phyloP scores from a whole-genome alignment of 441 rosid genomes.

The Jatropha podagrica region DNA sequence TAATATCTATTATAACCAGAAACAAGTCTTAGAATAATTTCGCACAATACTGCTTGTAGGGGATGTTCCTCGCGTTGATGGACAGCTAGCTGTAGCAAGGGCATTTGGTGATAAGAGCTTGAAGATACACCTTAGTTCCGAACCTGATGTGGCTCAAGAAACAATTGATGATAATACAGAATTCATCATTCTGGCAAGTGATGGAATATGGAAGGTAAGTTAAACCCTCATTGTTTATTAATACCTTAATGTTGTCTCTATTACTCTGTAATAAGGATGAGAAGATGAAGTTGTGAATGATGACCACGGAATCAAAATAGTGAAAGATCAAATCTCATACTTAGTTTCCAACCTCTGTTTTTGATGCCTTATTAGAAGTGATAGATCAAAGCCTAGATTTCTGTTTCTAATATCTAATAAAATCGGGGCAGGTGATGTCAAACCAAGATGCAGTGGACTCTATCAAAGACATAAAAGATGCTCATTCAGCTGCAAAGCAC shows the following conservation, averaged over 20 bases:
- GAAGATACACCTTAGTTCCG: conserved; percentile 90
- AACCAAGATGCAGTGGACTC: conserved; percentile 83
- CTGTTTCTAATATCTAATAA: background rate
- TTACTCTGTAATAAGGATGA: background rate
- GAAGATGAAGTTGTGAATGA: background rate
- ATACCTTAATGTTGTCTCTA: background rate
- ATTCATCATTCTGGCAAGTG: conserved; percentile 76
- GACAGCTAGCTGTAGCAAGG: conserved; percentile 88
- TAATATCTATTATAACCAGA: background rate
- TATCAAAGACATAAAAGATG: conserved; percentile 65
- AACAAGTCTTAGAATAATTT: background rate
- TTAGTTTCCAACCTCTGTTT: background rate
- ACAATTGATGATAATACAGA: conserved; percentile 53
- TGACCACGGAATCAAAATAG: background rate
- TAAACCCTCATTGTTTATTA: conserved; percentile 16
- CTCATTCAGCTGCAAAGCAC: conserved; percentile 72
- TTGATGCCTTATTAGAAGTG: background rate
- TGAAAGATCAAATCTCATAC: background rate
- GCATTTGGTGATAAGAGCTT: conserved; percentile 91
- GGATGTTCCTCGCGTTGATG: conserved; percentile 92
- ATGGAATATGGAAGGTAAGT: conserved; percentile 91
- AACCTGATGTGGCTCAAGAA: conserved; percentile 67
- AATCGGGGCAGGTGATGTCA: conserved; percentile 60
- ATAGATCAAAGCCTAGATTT: background rate
- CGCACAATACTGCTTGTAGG: conserved; percentile 72